A percentile compares a stretch with the other conserved stretches of the same genome.
phyloP scores from a whole-genome alignment of 2,329 filamentous ascomycete species.

The Aspergillus neotritici region DNA sequence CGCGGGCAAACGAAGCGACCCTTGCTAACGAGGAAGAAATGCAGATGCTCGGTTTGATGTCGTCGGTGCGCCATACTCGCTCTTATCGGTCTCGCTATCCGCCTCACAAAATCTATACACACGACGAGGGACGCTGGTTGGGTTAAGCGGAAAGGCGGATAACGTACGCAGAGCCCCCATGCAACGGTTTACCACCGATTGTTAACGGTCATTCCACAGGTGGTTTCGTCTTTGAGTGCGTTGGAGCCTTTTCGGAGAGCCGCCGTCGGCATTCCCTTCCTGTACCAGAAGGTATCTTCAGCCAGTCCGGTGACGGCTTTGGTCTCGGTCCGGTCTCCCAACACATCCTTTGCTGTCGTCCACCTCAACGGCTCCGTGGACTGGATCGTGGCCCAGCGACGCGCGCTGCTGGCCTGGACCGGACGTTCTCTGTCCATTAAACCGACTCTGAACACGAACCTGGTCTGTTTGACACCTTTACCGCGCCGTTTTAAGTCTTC shows the following conservation, averaged over 20 bases:
- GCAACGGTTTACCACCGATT: not conserved
- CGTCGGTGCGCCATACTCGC: slow-evolving; percentile 82
- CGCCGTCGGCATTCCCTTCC: slow-evolving; percentile 79
- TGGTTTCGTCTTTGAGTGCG: slow-evolving; percentile 80
- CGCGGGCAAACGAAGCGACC: not conserved
- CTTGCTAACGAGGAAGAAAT: slow-evolving; percentile 11
- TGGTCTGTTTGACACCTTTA: slow-evolving; percentile 44
- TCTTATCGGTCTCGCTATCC: slow-evolving; percentile 87
- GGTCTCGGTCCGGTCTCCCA: slow-evolving; percentile 78
- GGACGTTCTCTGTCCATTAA: slow-evolving; percentile 75
- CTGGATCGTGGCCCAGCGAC: slow-evolving; percentile 86
- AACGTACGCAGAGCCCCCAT: slow-evolving; percentile 56
- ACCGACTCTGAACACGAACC: slow-evolving; percentile 66
- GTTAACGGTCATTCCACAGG: slow-evolving; percentile 44
- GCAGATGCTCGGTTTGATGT: slow-evolving; percentile 93
- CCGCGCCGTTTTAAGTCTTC: not conserved
- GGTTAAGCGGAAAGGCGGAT: slow-evolving; percentile 81
- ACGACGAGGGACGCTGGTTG: slow-evolving; percentile 82
- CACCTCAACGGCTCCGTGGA: slow-evolving; percentile 90
- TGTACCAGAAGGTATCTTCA: slow-evolving; percentile 85
- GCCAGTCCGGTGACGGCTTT: slow-evolving; percentile 82
- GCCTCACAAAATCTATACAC: slow-evolving; percentile 93
- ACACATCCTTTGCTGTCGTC: slow-evolving; percentile 79
- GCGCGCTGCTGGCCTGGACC: slow-evolving; percentile 91
- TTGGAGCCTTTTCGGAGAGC: slow-evolving; percentile 78